Evolutionary conservation across 768 basidiomycete genomes (phyloP).

Genomic region (Kwoniella newhampshirensis): DNA sequence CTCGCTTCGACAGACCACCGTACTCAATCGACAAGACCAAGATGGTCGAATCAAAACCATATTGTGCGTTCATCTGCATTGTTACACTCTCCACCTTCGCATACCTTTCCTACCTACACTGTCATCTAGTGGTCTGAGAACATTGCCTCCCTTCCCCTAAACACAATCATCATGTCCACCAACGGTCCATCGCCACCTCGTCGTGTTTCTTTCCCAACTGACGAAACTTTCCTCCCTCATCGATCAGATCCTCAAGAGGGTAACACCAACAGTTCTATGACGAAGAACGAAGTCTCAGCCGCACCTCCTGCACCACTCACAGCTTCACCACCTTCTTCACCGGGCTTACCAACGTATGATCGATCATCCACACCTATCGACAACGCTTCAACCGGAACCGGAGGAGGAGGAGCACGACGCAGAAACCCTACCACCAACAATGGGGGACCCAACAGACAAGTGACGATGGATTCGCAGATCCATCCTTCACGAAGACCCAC

Average conservation of each 20-base stretch:
- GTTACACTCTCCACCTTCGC: no score
- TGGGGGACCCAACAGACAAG: conserved; percentile 6
- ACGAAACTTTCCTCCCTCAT: not conserved
- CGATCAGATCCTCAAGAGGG: not conserved
- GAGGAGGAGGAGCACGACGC: conserved; percentile 3
- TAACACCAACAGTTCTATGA: not conserved
- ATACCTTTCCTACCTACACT: not conserved
- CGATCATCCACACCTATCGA: conserved; percentile 1
- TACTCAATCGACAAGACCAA: no score
- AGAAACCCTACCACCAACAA: conserved; percentile 1
- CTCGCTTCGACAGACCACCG: no score
- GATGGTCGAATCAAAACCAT: no score
- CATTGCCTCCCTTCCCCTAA: not conserved
- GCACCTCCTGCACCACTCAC: conserved; percentile 1
- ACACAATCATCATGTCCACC: conserved; percentile 1
- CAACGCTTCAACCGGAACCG: not conserved
- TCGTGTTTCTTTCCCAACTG: conserved; percentile 16
- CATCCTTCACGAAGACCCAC: conserved; percentile 2
- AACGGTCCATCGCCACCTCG: not conserved
- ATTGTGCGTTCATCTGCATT: no score
- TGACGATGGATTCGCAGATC: conserved; percentile 1
- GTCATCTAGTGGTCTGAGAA: not conserved
- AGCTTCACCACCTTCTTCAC: conserved; percentile 13
- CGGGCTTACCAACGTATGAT: not conserved
- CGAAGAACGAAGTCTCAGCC: not conserved